A percentile compares a stretch with the other conserved stretches of the same genome.
Evolutionary conservation across 192 early-diverging fungal genomes (phyloP).

Genomic region (Linnemannia exigua): DNA sequence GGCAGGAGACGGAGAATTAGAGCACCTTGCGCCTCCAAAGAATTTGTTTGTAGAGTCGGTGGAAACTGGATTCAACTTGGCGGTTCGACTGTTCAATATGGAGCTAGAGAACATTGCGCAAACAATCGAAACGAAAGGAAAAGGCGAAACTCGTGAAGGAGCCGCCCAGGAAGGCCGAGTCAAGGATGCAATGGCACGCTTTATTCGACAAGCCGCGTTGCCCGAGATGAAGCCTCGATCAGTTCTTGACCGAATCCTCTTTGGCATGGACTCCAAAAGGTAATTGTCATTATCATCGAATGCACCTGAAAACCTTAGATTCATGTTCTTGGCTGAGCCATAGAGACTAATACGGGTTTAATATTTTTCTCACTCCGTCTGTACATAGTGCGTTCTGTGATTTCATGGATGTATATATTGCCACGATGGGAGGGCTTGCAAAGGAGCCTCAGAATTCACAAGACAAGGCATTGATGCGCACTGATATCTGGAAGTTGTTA

Average conservation of each 20-base stretch:
- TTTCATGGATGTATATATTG: conserved; percentile 32
- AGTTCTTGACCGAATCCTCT: conserved; percentile 27
- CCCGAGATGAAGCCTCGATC: conserved; percentile 25
- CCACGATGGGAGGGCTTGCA: conserved; percentile 14
- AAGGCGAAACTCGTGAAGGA: conserved; percentile 35
- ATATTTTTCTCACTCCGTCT: background rate
- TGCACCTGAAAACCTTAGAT: background rate
- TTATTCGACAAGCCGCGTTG: conserved; percentile 31
- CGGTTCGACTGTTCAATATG: conserved; percentile 26
- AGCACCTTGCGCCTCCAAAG: background rate
- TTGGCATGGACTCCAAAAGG: conserved; percentile 36
- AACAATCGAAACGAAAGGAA: conserved; percentile 32
- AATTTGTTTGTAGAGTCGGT: conserved; percentile 27
- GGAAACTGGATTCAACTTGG: conserved; percentile 33
- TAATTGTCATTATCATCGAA: background rate
- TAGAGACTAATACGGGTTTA: background rate
- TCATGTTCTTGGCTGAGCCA: background rate
- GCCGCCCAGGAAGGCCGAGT: conserved; percentile 30
- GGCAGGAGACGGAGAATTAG: background rate
- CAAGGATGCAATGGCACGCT: conserved; percentile 37
- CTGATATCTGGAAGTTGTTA: conserved; percentile 21
- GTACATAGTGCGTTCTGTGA: conserved; percentile 27
- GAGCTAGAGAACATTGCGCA: conserved; percentile 29
- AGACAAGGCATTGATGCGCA: conserved; percentile 7
- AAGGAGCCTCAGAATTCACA: conserved; percentile 23